These are phyloP conservation scores for Tieghemiomyces parasiticus DNA, from an alignment of 192 early-diverging fungal species.

Conservation along the genomic window DNA sequence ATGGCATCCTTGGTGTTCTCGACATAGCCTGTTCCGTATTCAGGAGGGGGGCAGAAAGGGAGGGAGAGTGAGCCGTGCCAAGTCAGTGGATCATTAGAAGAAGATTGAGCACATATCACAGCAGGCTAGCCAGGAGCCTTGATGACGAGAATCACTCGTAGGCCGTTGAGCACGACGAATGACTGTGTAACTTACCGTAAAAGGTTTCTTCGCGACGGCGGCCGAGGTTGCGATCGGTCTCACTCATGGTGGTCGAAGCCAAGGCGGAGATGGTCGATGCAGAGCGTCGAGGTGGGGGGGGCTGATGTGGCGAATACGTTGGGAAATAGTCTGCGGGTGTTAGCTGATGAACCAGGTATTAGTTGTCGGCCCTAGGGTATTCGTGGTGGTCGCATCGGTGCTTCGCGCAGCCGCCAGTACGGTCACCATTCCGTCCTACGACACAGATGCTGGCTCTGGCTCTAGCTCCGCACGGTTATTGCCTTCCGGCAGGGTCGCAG, in stretches of 20 bases:
- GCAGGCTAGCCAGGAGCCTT: neutral
- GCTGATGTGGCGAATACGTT: too few species aligned
- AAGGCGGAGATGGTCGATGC: too few species aligned
- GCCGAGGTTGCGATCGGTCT: neutral
- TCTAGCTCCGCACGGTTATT: too few species aligned
- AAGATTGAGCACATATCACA: neutral
- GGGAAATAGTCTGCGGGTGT: too few species aligned
- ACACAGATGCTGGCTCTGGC: too few species aligned
- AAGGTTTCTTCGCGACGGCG: neutral
- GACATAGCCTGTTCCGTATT: conserved; percentile 39
- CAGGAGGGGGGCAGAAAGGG: neutral
- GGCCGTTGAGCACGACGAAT: neutral
- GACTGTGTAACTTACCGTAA: neutral
- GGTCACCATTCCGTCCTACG: too few species aligned
- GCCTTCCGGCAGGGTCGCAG: too few species aligned
- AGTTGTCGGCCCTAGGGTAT: too few species aligned
- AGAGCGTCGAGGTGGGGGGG: too few species aligned
- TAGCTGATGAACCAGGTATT: too few species aligned
- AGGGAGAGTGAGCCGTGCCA: conserved; percentile 7
- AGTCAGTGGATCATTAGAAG: neutral
- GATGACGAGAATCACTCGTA: neutral
- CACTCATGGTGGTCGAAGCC: neutral
- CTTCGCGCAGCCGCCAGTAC: too few species aligned
- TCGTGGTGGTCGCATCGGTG: too few species aligned
- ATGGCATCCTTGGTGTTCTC: conserved; percentile 65